Evolutionary conservation across 306 rosid species (phyloP).

Genomic region (Castanospermum australe): DNA sequence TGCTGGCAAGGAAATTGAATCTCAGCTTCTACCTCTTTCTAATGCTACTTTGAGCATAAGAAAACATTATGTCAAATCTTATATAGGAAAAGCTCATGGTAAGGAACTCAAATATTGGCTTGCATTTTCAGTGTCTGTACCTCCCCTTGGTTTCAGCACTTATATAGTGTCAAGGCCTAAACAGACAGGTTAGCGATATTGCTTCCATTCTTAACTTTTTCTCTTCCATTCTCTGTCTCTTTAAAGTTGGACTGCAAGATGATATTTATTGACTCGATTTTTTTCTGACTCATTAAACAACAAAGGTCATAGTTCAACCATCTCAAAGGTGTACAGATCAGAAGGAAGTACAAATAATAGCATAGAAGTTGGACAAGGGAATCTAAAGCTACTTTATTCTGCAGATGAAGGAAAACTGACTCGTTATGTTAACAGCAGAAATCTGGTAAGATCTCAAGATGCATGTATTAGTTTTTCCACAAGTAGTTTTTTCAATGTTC

Average conservation of each 20-base stretch:
- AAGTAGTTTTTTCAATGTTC: neutral
- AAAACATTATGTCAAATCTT: conserved; percentile 53
- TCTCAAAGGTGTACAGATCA: conserved; percentile 35
- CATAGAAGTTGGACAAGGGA: conserved; percentile 77
- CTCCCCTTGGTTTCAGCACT: conserved; percentile 86
- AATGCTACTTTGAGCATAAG: conserved; percentile 49
- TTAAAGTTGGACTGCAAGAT: conserved; percentile 16
- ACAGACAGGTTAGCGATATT: conserved; percentile 35
- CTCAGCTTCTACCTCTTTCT: conserved; percentile 70
- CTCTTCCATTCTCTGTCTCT: neutral
- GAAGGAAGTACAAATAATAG: conserved; percentile 38
- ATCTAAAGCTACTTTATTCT: conserved; percentile 67
- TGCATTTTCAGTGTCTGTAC: conserved; percentile 72
- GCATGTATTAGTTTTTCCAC: conserved; percentile 9
- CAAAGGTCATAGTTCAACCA: conserved; percentile 34
- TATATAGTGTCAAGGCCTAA: conserved; percentile 53
- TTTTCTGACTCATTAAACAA: conserved; percentile 20
- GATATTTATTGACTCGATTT: conserved; percentile 10
- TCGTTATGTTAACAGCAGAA: conserved; percentile 56
- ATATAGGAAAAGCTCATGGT: conserved; percentile 51
- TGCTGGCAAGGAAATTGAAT: conserved; percentile 68
- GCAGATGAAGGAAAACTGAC: conserved; percentile 62
- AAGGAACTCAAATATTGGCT: conserved; percentile 60
- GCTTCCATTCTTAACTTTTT: conserved; percentile 12
- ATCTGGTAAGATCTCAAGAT: conserved; percentile 41